Evolutionary conservation across 2,329 filamentous ascomycete genomes (phyloP).

Genomic region (Amauroascus verrucosus): DNA sequence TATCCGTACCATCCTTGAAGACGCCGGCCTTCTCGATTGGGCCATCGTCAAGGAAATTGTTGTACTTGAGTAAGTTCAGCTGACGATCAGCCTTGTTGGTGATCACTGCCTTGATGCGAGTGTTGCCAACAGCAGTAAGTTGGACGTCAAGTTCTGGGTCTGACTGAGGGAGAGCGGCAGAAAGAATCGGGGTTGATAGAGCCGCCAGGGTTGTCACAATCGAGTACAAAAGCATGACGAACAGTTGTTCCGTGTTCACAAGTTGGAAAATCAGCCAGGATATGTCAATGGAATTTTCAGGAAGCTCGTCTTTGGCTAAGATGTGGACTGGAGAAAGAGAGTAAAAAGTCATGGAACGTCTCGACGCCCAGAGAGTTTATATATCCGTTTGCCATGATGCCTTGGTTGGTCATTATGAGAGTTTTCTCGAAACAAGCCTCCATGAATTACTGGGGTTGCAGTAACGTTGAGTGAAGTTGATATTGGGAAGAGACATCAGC

Average conservation of each 20-base stretch:
- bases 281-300: background rate
- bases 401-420: background rate
- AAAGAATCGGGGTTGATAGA: background rate
- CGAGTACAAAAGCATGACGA: background rate
- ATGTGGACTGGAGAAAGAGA: background rate
- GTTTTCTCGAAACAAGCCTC: background rate
- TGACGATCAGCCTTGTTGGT: slow-evolving; percentile 28
- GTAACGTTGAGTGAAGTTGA: background rate
- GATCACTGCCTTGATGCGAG: slow-evolving; percentile 29
- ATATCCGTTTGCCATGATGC: background rate
- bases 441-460: background rate
- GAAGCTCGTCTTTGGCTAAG: background rate
- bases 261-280: background rate
- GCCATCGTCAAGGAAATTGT: slow-evolving; percentile 28
- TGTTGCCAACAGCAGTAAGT: slow-evolving; percentile 25
- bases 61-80: slow-evolving; percentile 29
- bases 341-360: background rate
- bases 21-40: slow-evolving; percentile 31
- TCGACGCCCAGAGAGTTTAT: background rate
- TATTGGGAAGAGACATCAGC: background rate
- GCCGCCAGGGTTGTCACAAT: slow-evolving; percentile 9
- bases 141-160: slow-evolving; percentile 25
- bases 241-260: too few species aligned
- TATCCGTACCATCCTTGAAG: slow-evolving; percentile 23
- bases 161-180: slow-evolving; percentile 3